Evolutionary conservation across 2,329 filamentous ascomycete genomes (phyloP).

Genomic region (Myrmaecium sp.): DNA sequence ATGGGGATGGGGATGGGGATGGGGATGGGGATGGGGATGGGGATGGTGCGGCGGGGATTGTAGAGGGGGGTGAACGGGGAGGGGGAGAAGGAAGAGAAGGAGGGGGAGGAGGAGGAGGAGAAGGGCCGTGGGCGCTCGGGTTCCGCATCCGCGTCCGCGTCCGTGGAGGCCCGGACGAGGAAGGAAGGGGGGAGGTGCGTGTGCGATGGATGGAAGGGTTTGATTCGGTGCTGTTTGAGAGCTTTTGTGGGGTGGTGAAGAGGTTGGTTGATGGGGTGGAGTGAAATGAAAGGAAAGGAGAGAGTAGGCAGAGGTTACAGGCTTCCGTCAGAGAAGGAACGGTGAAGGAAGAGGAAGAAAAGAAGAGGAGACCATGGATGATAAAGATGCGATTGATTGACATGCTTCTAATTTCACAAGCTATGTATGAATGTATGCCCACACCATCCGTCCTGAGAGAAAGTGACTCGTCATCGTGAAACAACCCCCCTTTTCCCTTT

Average conservation of each 20-base stretch:
- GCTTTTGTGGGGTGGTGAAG: conserved; percentile 68
- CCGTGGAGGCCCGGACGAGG: conserved; percentile 5
- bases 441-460: too few relatives aligned
- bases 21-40: conserved; percentile 19
- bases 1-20: conserved; percentile 7
- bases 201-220: conserved; percentile 60
- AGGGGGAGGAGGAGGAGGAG: conserved; percentile 10
- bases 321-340: too few relatives aligned
- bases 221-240: conserved; percentile 63
- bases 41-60: not conserved
- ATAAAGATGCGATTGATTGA: too few relatives aligned
- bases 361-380: too few relatives aligned
- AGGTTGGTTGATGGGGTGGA: conserved; percentile 3
- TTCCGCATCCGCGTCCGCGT: conserved; percentile 20
- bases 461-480: too few relatives aligned
- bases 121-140: conserved; percentile 20
- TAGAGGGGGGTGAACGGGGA: conserved; percentile 2
- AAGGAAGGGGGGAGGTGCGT: conserved; percentile 20
- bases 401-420: too few relatives aligned
- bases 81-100: conserved; percentile 1
- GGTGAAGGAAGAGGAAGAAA: too few relatives aligned
- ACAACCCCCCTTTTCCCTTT: too few relatives aligned
- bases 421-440: too few relatives aligned
- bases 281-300: conserved; percentile 1
- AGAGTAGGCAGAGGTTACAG: conserved; percentile 1